These are phyloP conservation scores for Graphilbum fragrans DNA, from an alignment of 2,329 filamentous ascomycete species.

Conservation along the genomic window DNA sequence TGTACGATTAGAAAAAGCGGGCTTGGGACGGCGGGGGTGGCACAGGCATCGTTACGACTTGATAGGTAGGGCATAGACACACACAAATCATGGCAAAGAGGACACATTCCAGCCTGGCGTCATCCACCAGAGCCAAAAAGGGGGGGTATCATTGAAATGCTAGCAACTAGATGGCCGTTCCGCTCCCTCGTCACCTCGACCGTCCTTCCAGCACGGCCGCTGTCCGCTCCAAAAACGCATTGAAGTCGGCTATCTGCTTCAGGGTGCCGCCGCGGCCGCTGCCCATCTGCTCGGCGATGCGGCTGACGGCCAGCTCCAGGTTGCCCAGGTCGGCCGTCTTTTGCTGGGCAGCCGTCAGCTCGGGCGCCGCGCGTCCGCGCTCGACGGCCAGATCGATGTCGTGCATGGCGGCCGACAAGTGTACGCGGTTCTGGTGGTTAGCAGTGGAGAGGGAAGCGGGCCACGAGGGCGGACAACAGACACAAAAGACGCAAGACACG, in stretches of 20 bases:
- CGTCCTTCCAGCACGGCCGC: conserved; percentile 39
- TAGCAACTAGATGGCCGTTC: background rate
- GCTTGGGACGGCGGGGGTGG: no score
- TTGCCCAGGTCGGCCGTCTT: conserved; percentile 41
- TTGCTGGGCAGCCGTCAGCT: conserved; percentile 28
- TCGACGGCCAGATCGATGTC: conserved; percentile 46
- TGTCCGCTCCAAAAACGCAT: conserved; percentile 49
- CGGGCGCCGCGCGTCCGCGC: conserved; percentile 29
- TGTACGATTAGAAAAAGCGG: no score
- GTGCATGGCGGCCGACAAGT: conserved; percentile 46
- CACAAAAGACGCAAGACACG: conserved; percentile 9
- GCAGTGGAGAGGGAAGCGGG: background rate
- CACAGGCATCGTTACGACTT: no score
- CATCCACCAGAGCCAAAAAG: no score
- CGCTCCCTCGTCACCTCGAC: background rate
- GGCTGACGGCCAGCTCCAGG: conserved; percentile 43
- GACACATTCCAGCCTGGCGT: no score
- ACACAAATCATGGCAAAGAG: no score
- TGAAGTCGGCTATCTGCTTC: conserved; percentile 47
- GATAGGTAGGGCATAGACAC: no score
- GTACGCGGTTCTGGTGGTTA: conserved; percentile 28
- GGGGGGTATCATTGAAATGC: background rate
- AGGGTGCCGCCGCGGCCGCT: conserved; percentile 36
- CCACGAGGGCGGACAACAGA: background rate
- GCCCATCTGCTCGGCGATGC: conserved; percentile 36